A percentile compares a stretch with the other conserved stretches of the same genome.
Evolutionary conservation across 495 filamentous ascomycete species (phyloP).

Genomic region (Entonaema liquescens): DNA sequence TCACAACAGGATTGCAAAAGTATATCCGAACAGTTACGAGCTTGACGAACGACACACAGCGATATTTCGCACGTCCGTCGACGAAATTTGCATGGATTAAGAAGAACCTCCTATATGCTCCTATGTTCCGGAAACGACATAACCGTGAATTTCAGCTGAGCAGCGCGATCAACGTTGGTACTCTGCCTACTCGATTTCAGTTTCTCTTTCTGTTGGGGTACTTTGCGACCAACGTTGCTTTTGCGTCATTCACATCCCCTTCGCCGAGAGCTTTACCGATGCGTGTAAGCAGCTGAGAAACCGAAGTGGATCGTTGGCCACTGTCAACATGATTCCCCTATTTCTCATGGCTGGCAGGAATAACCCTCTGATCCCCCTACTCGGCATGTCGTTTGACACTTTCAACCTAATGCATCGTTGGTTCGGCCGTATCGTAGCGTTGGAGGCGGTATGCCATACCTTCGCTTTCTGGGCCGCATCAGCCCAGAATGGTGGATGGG

Average conservation of each 20-base stretch:
- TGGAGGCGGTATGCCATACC: conserved; percentile 81
- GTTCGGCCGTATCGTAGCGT: conserved; percentile 86
- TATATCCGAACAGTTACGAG: conserved; percentile 79
- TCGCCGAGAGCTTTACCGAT: conserved; percentile 60
- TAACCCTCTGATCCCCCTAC: conserved; percentile 84
- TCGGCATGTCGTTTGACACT: conserved; percentile 93
- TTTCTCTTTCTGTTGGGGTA: conserved; percentile 77
- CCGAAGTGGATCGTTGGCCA: conserved; percentile 81
- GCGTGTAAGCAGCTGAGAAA: conserved; percentile 70
- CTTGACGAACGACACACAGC: conserved; percentile 70
- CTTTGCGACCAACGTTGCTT: conserved; percentile 77
- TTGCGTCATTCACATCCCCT: conserved; percentile 80
- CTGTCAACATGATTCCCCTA: conserved; percentile 91
- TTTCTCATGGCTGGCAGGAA: conserved; percentile 90
- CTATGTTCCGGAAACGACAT: conserved; percentile 82
- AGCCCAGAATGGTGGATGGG: conserved; percentile 62
- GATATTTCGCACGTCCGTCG: conserved; percentile 60
- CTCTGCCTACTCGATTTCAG: conserved; percentile 87
- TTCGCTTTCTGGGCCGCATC: conserved; percentile 64
- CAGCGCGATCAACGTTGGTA: conserved; percentile 85
- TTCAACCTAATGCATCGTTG: conserved; percentile 96
- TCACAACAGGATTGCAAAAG: conserved; percentile 64
- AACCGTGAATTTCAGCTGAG: conserved; percentile 90
- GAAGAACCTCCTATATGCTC: conserved; percentile 82
- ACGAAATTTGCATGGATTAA: conserved; percentile 74